Evolutionary conservation across 805 yeast genomes (phyloP), one percentile per base, ranked within the genome.

Genomic region (Wickerhamomyces bovis): DNA sequence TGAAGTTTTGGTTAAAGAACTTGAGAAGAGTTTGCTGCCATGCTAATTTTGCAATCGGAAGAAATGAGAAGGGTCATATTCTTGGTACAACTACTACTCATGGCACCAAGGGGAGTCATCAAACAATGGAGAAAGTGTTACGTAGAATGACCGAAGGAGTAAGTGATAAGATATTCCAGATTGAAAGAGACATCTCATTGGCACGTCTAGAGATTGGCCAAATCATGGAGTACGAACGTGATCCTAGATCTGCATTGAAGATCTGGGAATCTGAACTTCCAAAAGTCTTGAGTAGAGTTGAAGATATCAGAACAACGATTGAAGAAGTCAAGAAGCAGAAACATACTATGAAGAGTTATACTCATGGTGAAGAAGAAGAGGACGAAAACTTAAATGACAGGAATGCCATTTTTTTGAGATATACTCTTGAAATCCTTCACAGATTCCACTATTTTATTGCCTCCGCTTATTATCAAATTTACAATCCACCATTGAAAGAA

Each of bases 1-100:
- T 86, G 81, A 71, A 85, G 43, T 68, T 68, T 11, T 88, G 96
- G 94, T 67, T 92, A 8, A 69, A 73, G 6, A 70, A 76, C 42
- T 65, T 92, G 25, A 71, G 98, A 30, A 89, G 86, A 56, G 72
- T 86, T 0, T 92, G 97, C 55, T 86, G 94, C 49, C 95, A 88
- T 65, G 88, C 96, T 1, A 78, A 77, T 55, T 39, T 22, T 20
- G 22, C 28, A 6, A 20, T 23, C 7, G 20, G 5, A 3, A 39
- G n/a, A 7, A 20, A 15, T n/a, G 31, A 23, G 8, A 20, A 12
- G 11, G 16, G 18, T 20, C 16, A 22, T 6, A 4, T 21, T 15
- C 18, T 19, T 2, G 38, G 23, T 7, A 38, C 15, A 19, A 18
- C 20, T 12, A 8, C 26, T n/a, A 51, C n/a, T n/a, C n/a, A 48